Evolutionary conservation across 1,284 basidiomycete genomes (phyloP).

Genomic region (Leccinum pachyderme): DNA sequence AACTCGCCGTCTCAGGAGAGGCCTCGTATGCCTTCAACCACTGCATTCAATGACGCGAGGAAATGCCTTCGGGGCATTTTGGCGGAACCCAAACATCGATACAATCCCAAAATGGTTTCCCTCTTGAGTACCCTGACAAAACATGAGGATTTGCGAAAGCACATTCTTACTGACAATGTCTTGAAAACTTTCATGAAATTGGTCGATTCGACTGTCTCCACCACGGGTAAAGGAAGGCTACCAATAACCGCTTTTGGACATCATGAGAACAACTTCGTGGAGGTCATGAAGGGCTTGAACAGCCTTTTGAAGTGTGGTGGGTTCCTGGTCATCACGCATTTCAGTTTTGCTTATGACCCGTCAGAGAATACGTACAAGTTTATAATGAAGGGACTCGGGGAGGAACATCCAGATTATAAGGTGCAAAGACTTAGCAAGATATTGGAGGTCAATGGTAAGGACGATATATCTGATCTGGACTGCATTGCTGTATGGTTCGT

Average conservation of each 20-base stretch:
- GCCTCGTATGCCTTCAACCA: not conserved
- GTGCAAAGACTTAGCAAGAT: slow-evolving; percentile 16
- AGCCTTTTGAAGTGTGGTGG: slow-evolving; percentile 23
- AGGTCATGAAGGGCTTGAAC: slow-evolving; percentile 21
- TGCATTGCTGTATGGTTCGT: not conserved
- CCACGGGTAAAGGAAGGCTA: not conserved
- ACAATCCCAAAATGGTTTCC: slow-evolving; percentile 21
- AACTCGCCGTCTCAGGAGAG: no score
- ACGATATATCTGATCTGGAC: not conserved
- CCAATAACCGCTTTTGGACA: not conserved
- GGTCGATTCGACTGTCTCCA: slow-evolving; percentile 12
- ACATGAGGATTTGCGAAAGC: slow-evolving; percentile 12
- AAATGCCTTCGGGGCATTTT: slow-evolving; percentile 12
- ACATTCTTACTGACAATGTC: slow-evolving; percentile 13
- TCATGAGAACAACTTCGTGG: slow-evolving; percentile 11
- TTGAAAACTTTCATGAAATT: slow-evolving; percentile 14
- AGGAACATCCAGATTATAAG: not conserved
- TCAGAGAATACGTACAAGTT: slow-evolving; percentile 10
- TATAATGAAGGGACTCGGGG: slow-evolving; percentile 12
- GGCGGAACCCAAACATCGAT: slow-evolving; percentile 9
- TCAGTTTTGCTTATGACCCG: not conserved
- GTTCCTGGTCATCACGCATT: not conserved
- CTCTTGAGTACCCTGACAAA: slow-evolving; percentile 20
- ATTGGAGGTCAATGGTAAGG: slow-evolving; percentile 10
- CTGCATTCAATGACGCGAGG: slow-evolving; percentile 7